Percentiles rank a stretch among this genome's conserved stretches.
These are phyloP conservation scores for Alternaria gaisen DNA, from an alignment of 2,329 filamentous ascomycete species.

Conservation along the genomic window DNA sequence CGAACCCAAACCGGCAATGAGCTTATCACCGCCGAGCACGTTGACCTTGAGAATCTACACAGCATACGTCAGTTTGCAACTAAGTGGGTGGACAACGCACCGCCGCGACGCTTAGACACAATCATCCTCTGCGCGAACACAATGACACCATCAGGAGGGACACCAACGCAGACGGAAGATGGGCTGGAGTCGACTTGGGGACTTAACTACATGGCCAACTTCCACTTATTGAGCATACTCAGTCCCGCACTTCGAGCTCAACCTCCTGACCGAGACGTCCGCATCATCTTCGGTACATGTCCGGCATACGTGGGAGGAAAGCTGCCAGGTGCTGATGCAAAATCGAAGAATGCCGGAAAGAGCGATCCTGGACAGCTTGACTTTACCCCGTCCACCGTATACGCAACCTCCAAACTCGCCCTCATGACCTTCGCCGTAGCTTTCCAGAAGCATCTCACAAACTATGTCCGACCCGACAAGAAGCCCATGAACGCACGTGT, in stretches of 20 bases:
- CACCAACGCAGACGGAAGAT: slow-evolving; percentile 71
- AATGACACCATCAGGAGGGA: slow-evolving; percentile 72
- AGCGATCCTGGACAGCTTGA: slow-evolving; percentile 35
- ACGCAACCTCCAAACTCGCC: slow-evolving; percentile 69
- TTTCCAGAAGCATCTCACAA: slow-evolving; percentile 89
- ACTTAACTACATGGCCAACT: slow-evolving; percentile 94
- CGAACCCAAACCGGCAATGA: slow-evolving; percentile 79
- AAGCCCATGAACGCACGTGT: slow-evolving; percentile 84
- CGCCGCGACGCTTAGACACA: slow-evolving; percentile 88
- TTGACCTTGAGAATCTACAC: slow-evolving; percentile 87
- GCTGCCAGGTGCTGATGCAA: slow-evolving; percentile 65
- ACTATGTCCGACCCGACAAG: slow-evolving; percentile 84
- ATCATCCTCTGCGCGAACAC: slow-evolving; percentile 86
- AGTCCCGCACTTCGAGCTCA: slow-evolving; percentile 90
- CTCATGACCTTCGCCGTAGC: slow-evolving; percentile 88
- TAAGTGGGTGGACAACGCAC: slow-evolving; percentile 96
- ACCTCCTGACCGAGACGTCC: slow-evolving; percentile 90
- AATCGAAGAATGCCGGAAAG: slow-evolving; percentile 63
- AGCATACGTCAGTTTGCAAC: slow-evolving; percentile 93
- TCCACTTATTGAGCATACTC: slow-evolving; percentile 90
- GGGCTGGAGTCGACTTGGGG: slow-evolving; percentile 92
- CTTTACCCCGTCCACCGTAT: slow-evolving; percentile 57
- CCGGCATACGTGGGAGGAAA: slow-evolving; percentile 84
- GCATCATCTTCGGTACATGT: slow-evolving; percentile 86
- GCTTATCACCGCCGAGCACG: slow-evolving; percentile 93